These are phyloP conservation scores for Eragrostis curvula DNA, from an alignment of 176 grass and related monocot species.

Conservation along the genomic window DNA sequence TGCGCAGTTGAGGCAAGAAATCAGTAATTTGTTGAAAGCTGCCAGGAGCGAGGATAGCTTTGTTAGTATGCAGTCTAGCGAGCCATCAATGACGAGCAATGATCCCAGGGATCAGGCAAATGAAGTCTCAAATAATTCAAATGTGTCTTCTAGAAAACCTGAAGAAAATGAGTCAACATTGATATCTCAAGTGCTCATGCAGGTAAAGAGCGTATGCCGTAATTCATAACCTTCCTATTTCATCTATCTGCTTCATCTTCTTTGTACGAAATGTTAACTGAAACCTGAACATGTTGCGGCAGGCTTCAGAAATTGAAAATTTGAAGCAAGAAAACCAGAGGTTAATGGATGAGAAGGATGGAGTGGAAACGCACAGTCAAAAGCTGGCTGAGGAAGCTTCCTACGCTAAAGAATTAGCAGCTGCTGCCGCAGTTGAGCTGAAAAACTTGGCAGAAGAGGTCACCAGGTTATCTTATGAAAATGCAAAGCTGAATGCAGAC, in stretches of 20 bases:
- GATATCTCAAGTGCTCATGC: slow-evolving; percentile 78
- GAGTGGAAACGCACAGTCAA: slow-evolving; percentile 82
- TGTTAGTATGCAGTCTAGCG: slow-evolving; percentile 45
- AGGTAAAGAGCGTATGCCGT: slow-evolving; percentile 52
- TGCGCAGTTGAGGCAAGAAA: slow-evolving; percentile 65
- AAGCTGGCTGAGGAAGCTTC: slow-evolving; percentile 91
- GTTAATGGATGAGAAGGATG: slow-evolving; percentile 83
- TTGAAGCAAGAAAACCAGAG: slow-evolving; percentile 91
- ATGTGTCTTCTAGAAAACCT: slow-evolving; percentile 42
- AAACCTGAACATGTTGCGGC: slow-evolving; percentile 25
- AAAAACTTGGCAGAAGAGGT: slow-evolving; percentile 98
- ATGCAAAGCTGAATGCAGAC: slow-evolving; percentile 70
- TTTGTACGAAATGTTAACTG: background rate
- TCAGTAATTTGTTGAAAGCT: slow-evolving; percentile 50
- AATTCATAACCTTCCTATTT: background rate
- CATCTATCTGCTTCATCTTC: background rate
- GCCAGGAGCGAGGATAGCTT: slow-evolving; percentile 51
- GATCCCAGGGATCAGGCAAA: slow-evolving; percentile 42
- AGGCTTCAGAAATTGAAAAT: slow-evolving; percentile 93
- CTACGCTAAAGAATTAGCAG: slow-evolving; percentile 97
- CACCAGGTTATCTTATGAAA: slow-evolving; percentile 95
- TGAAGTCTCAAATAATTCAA: slow-evolving; percentile 42
- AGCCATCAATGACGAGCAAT: slow-evolving; percentile 46
- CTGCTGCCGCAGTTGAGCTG: slow-evolving; percentile 90
- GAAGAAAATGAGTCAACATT: slow-evolving; percentile 59